phyloP scores from a whole-genome alignment of 305 asterid genomes.

The Fraxinus dipetala region DNA sequence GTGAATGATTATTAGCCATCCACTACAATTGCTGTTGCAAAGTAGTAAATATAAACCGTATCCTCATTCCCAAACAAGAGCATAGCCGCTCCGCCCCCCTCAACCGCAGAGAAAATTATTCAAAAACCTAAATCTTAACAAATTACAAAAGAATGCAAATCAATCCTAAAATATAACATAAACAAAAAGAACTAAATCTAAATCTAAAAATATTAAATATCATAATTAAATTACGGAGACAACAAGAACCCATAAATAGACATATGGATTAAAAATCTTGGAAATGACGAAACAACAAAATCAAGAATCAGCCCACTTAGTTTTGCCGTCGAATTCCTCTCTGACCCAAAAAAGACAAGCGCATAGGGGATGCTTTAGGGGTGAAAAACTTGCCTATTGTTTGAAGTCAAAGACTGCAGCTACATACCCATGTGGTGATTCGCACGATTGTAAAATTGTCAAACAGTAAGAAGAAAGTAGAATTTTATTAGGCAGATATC shows the following conservation, averaged over 20 bases:
- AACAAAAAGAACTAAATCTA: background rate
- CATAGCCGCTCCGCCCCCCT: slow-evolving; percentile 26
- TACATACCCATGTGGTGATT: slow-evolving; percentile 25
- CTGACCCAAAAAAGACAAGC: slow-evolving; percentile 14
- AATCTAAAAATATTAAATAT: background rate
- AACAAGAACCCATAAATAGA: background rate
- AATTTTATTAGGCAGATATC: slow-evolving; percentile 3
- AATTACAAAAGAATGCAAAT: background rate
- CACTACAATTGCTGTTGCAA: slow-evolving; percentile 21
- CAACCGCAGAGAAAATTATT: slow-evolving; percentile 3
- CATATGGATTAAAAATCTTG: slow-evolving; percentile 1
- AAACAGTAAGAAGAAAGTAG: slow-evolving; percentile 7
- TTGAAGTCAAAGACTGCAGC: slow-evolving; percentile 40
- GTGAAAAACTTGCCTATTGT: slow-evolving; percentile 21
- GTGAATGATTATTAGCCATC: slow-evolving; percentile 34
- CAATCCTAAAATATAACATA: background rate
- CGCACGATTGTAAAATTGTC: slow-evolving; percentile 25
- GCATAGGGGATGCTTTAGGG: background rate
- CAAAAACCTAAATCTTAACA: slow-evolving; percentile 3
- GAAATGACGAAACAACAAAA: slow-evolving; percentile 12
- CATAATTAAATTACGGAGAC: background rate
- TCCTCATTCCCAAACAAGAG: slow-evolving; percentile 35
- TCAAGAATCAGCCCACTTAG: slow-evolving; percentile 5
- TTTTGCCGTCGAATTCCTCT: slow-evolving; percentile 12
- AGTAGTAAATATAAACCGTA: slow-evolving; percentile 13